Base-by-base conservation (phyloP, 2,329 filamentous ascomycete genomes). In the Orbilia javanica region DNA sequence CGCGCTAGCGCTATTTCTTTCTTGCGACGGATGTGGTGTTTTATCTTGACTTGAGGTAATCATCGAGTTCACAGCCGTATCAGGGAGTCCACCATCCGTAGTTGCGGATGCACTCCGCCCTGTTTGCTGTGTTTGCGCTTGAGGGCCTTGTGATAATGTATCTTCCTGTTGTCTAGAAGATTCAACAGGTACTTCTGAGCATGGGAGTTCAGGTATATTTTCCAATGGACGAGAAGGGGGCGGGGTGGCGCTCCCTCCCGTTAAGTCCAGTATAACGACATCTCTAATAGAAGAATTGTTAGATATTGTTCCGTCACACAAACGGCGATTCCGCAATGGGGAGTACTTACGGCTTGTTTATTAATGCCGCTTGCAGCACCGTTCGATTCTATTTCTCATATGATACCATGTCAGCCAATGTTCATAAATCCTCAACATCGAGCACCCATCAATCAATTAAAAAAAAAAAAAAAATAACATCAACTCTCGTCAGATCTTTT, bases 401-500 rank as follows among this genome's bases (percentile, higher is more conserved):
- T 4, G 15, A 36, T 1, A 7, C 0, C n/a, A 57, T 39, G 31
- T 57, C 29, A 57, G 52, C 52, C n/a, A 36, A 7, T 4, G 13
- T 15, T 31, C 52, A 39, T 8, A 11, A 34, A 57, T 20, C 22
- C 46, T 25, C 20, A 50, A 46, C 13, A 5, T 8, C n/a, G 22
- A 7, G 2, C 8, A 44, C 3, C 5, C n/a, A 18, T 46, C 18
- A 22, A n/a, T n/a, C 15, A 42, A 13, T 42, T n/a, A 7, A 52
- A 52, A 27, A 57, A 3, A 36, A 57, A 2, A 22, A 13, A 36
- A 57, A 18, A 6, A 18, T 1, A 34, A 36, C 10, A 4, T 3
- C 46, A 31, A 71, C 50, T 60, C 25, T 5, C 18, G 44, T 77
- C 73, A 77, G 73, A 77, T 77, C 73, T 77, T 77, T 77, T 77